Percentiles rank a stretch among this genome's conserved stretches.
Evolutionary conservation across 805 yeast species (phyloP).

Genomic region (Saccharomycopsis fodiens): DNA sequence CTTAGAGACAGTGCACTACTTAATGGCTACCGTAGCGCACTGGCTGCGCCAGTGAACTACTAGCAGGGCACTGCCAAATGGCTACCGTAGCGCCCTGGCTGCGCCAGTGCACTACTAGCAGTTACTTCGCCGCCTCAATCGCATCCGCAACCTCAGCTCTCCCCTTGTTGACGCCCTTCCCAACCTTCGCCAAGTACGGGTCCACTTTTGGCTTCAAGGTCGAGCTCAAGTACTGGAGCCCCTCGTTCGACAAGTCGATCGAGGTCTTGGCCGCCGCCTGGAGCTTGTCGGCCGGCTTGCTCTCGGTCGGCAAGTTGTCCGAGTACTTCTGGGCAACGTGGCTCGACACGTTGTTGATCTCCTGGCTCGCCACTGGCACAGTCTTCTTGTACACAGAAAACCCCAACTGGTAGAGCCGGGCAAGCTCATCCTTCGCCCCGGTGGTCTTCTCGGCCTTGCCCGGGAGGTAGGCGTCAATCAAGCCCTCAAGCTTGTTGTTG

Average conservation of each 20-base stretch:
- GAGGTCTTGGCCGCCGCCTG: constrained; percentile 32
- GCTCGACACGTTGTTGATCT: constrained; percentile 17
- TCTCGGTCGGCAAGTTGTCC: constrained; percentile 22
- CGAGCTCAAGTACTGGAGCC: constrained; percentile 21
- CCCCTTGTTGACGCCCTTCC: constrained; percentile 23
- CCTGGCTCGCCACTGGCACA: constrained; percentile 23
- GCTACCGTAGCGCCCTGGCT: too few species aligned
- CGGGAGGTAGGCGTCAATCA: constrained; percentile 27
- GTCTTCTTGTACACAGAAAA: constrained; percentile 26
- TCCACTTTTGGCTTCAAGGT: constrained; percentile 28
- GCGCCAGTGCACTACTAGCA: too few species aligned
- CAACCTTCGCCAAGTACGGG: constrained; percentile 25
- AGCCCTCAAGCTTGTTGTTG: constrained; percentile 27
- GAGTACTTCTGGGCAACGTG: constrained; percentile 29
- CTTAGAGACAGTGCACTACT: too few species aligned
- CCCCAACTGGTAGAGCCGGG: constrained; percentile 24
- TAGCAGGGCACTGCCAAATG: too few species aligned
- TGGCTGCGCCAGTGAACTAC: too few species aligned
- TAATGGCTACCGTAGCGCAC: too few species aligned
- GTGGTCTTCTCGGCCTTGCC: constrained; percentile 5
- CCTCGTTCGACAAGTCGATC: constrained; percentile 31
- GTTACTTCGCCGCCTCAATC: constrained; percentile 23
- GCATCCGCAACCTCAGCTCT: constrained; percentile 12
- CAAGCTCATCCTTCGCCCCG: constrained; percentile 23
- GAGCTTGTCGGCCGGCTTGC: constrained; percentile 18